Evolutionary conservation across 805 yeast genomes (phyloP), one percentile per base, ranked within the genome.

Genomic region (Debaryomyces prosopidis): DNA sequence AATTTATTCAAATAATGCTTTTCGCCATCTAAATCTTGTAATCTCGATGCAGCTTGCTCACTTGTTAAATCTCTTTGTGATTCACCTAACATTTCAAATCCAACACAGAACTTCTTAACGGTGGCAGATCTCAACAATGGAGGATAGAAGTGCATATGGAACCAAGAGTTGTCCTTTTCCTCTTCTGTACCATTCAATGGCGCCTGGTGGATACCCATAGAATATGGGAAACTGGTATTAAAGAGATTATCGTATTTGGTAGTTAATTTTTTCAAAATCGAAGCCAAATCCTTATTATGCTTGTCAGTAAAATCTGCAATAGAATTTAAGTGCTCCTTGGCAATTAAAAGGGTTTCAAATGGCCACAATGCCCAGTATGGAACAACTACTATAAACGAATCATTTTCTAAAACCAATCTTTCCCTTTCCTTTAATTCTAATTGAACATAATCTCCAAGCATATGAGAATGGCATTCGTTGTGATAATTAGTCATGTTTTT

Each of bases 331-430:
- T 82, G 83, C 11, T 68, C 62, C 55, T 80, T 80, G n/a, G 88
- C 60, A 5, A 85, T 63, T 28, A 85, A 66, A 66, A 85, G 65
- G 5, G 88, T 81, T 64, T 85, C 90, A 59, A 84, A 85, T 12
- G 92, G 92, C 91, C 91, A 85, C 30, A 81, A 73, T 5, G 90
- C 91, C 92, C 92, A 85, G 60, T 81, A 85, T 44, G 91, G 91
- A 15, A 85, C 89, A 9, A 85, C 80, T 4, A 77, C 87, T 17
- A 85, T 54, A 52, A 85, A 85, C 3, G 81, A 69, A 46, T 79
- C 87, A 58, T 85, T 85, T 45, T 77, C 75, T 17, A 74, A 68
- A 11, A 85, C 83, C 30, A 82, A 52, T 46, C 91, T 75, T 44
- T 69, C 67, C 40, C 65, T 65, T 49, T 79, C 79, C 33, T 69